Conservation (phyloP, 441 rosid genomes). For the Croton laevigatus region DNA sequence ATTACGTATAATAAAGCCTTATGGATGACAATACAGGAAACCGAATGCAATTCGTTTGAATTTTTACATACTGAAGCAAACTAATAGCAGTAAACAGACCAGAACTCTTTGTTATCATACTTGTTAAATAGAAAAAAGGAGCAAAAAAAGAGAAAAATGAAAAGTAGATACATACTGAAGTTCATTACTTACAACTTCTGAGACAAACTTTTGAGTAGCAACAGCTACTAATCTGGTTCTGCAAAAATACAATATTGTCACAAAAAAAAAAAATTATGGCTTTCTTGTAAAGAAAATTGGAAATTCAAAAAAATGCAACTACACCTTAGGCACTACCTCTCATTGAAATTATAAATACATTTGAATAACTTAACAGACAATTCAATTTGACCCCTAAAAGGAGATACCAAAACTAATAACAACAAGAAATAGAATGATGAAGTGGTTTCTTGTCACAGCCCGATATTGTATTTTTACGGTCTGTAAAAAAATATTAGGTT, state of each 20-base stretch:
- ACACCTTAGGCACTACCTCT: too few relatives aligned
- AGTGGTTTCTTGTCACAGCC: too few relatives aligned
- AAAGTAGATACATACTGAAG: conserved; percentile 58
- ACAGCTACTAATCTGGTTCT: conserved; percentile 87
- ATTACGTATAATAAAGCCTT: too few relatives aligned
- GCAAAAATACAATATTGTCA: conserved; percentile 29
- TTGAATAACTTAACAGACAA: background rate
- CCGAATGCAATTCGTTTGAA: too few relatives aligned
- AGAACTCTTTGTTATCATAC: too few relatives aligned
- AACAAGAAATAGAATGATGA: background rate
- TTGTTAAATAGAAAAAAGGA: background rate
- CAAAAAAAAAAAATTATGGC: background rate
- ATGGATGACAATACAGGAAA: too few relatives aligned
- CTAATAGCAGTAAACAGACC: too few relatives aligned
- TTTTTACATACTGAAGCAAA: too few relatives aligned
- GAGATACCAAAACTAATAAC: background rate
- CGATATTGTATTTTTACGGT: too few relatives aligned
- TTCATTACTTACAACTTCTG: conserved; percentile 86
- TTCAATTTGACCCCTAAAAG: background rate
- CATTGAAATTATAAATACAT: background rate
- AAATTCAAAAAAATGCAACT: background rate
- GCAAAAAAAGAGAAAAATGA: too few relatives aligned
- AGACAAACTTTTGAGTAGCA: conserved; percentile 90
- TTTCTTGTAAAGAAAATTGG: background rate
- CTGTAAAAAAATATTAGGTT: too few relatives aligned